phyloP scores from a whole-genome alignment of 2,329 filamentous ascomycete species.

The Trichophyton equinum region DNA sequence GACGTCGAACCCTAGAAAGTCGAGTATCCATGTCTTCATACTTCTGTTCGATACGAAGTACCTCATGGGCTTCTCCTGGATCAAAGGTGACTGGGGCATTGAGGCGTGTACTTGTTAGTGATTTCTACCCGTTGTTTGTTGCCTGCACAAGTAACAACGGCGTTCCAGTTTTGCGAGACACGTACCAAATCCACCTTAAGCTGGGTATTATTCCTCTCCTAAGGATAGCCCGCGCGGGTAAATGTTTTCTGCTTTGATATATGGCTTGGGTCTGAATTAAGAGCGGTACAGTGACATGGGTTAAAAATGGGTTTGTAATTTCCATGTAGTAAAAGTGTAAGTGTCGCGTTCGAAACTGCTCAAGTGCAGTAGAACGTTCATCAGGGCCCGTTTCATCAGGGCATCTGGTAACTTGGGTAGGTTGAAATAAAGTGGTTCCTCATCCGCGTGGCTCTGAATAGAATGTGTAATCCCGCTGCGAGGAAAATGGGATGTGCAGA shows the following conservation, averaged over 20 bases:
- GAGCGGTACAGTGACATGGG: background rate
- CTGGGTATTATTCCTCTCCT: background rate
- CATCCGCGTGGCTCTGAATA: background rate
- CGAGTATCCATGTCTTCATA: background rate
- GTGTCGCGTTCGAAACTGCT: background rate
- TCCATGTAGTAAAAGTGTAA: background rate
- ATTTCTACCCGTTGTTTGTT: background rate
- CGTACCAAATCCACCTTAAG: background rate
- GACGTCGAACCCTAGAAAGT: background rate
- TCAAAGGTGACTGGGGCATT: conserved; percentile 2
- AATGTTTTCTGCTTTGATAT: background rate
- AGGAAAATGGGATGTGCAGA: background rate
- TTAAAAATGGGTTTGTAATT: background rate
- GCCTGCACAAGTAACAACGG: background rate
- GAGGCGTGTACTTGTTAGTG: background rate
- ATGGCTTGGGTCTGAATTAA: background rate
- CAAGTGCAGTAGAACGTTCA: background rate
- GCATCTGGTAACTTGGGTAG: background rate
- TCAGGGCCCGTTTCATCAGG: background rate
- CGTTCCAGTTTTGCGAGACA: background rate
- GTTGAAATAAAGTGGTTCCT: background rate
- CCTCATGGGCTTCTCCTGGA: background rate
- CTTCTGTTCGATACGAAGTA: background rate
- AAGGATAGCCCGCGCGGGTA: background rate
- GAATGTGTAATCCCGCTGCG: background rate